Percentiles rank a stretch among this genome's conserved stretches.
Evolutionary conservation across 495 filamentous ascomycete genomes (phyloP).

Genomic region (Lindgomyces ingoldianus): DNA sequence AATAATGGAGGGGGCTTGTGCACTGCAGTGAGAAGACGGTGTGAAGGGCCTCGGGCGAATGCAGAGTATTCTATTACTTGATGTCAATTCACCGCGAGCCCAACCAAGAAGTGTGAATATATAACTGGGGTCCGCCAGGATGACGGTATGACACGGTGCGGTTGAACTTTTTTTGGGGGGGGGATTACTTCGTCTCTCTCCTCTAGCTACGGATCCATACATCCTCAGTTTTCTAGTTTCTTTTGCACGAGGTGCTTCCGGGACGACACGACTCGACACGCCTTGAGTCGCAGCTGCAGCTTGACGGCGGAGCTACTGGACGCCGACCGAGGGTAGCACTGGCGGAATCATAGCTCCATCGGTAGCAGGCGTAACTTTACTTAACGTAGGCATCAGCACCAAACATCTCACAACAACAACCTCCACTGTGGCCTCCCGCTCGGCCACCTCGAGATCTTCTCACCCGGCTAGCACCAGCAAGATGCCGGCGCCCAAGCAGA

Average conservation of each 20-base stretch:
- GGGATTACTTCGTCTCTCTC: not conserved
- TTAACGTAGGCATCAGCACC: constrained; percentile 19
- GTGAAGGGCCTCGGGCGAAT: constrained; percentile 1
- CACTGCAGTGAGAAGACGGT: not conserved
- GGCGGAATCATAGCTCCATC: not conserved
- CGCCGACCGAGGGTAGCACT: not conserved
- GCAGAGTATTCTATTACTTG: constrained; percentile 22
- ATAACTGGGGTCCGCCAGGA: not conserved
- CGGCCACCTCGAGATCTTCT: not conserved
- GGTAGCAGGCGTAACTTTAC: not conserved
- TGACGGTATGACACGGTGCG: constrained; percentile 6
- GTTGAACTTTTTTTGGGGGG: not conserved
- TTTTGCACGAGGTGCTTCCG: not conserved
- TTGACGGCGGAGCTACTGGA: not conserved
- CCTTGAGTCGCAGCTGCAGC: not conserved
- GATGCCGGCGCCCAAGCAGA: constrained; percentile 81
- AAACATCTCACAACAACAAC: not conserved
- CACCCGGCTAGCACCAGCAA: constrained; percentile 1
- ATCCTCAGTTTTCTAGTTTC: not conserved
- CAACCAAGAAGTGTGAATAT: constrained; percentile 5
- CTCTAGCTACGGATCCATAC: not conserved
- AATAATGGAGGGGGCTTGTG: not conserved
- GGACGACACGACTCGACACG: not conserved
- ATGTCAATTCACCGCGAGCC: constrained; percentile 21
- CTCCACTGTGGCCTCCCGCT: constrained; percentile 21